Evolutionary conservation across 768 basidiomycete genomes (phyloP), one percentile per base, ranked within the genome.

Genomic region (Dentipellis sp.): DNA sequence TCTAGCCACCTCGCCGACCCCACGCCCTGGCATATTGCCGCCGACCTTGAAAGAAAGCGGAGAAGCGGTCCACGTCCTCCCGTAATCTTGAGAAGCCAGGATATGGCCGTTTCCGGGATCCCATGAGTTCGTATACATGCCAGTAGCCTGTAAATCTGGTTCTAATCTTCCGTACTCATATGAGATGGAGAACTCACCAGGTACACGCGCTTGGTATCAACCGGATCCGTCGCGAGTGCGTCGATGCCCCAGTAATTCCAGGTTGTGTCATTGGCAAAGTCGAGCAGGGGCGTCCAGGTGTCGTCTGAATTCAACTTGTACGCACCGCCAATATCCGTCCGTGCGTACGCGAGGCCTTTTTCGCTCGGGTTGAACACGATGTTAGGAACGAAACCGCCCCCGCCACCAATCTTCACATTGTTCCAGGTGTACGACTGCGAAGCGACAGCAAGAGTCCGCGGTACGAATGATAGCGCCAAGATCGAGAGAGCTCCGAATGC

Each of bases 1-100:
- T 29, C 3, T 29, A 3, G 29, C 34, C 63, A 78, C 79, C 70
- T 80, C 79, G 64, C 80, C 77, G 76, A 83, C 77, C 63, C 82
- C 84, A 64, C 83, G 80, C 51, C 82, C 83, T 36, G 82, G 83
- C 82, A 82, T 83, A 64, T 84, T 83, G 8, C 82, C 82, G 35
- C 83, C 82, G 35, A 83, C 77, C 60, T 86, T 86, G 75, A 85
- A 84, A 0, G 83, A 78, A 0, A 86, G 67, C 7, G 65, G 61
- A 6, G 80, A 77, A 2, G 74, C 59, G 1, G 74, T 78, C 63
- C 76, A 86, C 0, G 80, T 80, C n/a, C 72, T 64, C 10, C 84
- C 83, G 55, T 74, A 71, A 62, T 86, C 77, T 7, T 72, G 75
- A 19, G 83, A 85, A 38, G 79, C 77, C 10, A 86, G 69, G 37